phyloP scores from a whole-genome alignment of 2,329 filamentous ascomycete species.

The Chaetomiaceae sp. region DNA sequence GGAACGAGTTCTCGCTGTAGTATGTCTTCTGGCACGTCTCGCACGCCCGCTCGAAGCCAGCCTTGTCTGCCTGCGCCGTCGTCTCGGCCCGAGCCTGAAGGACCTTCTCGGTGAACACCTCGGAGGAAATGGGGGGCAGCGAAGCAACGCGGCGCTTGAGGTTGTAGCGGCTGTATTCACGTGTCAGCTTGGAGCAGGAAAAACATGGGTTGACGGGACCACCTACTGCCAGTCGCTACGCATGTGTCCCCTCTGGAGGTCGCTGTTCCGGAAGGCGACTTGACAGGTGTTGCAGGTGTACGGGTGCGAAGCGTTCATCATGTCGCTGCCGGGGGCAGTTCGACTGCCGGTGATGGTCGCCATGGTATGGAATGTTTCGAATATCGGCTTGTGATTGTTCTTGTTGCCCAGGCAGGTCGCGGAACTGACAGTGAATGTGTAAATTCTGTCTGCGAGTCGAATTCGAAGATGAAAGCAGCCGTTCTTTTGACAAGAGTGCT shows the following conservation, averaged over 20 bases:
- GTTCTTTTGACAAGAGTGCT: background rate
- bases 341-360: conserved; percentile 43
- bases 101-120: conserved; percentile 94
- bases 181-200: conserved; percentile 17
- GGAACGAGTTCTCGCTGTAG: conserved; percentile 93
- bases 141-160: conserved; percentile 90
- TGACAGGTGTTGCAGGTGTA: conserved; percentile 99
- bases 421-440: too few species aligned
- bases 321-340: conserved; percentile 26
- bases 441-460: too few species aligned
- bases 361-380: conserved; percentile 36
- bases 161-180: conserved; percentile 71
- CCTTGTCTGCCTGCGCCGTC: conserved; percentile 79
- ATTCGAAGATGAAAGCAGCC: too few species aligned
- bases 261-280: conserved; percentile 90
- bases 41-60: conserved; percentile 81
- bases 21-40: conserved; percentile 84
- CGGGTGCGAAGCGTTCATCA: conserved; percentile 60
- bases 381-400: background rate
- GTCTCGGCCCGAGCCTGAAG: conserved; percentile 82
- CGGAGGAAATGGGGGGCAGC: conserved; percentile 83
- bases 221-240: conserved; percentile 97
- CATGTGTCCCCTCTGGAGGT: conserved; percentile 93
- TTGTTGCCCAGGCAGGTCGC: background rate
- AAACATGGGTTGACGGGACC: background rate